These are phyloP conservation scores for Podospora tetraspora DNA, from an alignment of 495 filamentous ascomycete genomes.

Conservation along the genomic window DNA sequence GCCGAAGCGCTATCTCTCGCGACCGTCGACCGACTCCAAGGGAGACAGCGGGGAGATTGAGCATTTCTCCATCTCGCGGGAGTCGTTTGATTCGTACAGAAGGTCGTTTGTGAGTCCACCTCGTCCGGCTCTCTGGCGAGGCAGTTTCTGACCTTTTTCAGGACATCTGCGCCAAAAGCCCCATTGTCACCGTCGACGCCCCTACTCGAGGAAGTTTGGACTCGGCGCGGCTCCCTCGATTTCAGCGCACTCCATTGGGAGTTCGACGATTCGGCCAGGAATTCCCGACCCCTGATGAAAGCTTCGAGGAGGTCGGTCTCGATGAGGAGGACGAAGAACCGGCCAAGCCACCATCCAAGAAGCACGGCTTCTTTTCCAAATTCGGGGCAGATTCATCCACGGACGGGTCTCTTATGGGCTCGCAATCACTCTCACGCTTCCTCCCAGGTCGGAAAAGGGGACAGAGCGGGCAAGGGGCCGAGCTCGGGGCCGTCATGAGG, in stretches of 20 bases:
- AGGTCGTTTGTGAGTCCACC: slow-evolving; percentile 76
- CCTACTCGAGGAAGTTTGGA: slow-evolving; percentile 74
- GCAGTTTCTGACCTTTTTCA: slow-evolving; percentile 30
- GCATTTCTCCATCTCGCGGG: slow-evolving; percentile 92
- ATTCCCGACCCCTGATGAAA: slow-evolving; percentile 55
- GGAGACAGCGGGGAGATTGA: slow-evolving; percentile 75
- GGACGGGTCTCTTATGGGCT: slow-evolving; percentile 3
- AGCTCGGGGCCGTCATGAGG: slow-evolving; percentile 51
- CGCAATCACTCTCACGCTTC: slow-evolving; percentile 52
- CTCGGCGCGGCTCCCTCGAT: slow-evolving; percentile 54
- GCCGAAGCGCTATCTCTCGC: slow-evolving; percentile 65
- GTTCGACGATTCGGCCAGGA: slow-evolving; percentile 49
- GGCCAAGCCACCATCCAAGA: slow-evolving; percentile 52
- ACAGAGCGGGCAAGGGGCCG: slow-evolving; percentile 67
- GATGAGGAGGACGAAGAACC: slow-evolving; percentile 55
- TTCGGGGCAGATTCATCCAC: slow-evolving; percentile 56
- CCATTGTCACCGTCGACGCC: slow-evolving; percentile 55
- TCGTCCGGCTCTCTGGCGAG: background rate
- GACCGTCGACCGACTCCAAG: slow-evolving; percentile 61
- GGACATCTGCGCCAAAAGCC: slow-evolving; percentile 91
- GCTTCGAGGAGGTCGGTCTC: slow-evolving; percentile 87
- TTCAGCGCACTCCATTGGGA: slow-evolving; percentile 49
- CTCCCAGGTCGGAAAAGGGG: slow-evolving; percentile 68
- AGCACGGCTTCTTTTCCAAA: slow-evolving; percentile 76
- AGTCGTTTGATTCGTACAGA: slow-evolving; percentile 96